Percentiles rank a stretch among this genome's conserved stretches.
Evolutionary conservation across 2,329 filamentous ascomycete genomes (phyloP).

Genomic region (Neonectria sp.): DNA sequence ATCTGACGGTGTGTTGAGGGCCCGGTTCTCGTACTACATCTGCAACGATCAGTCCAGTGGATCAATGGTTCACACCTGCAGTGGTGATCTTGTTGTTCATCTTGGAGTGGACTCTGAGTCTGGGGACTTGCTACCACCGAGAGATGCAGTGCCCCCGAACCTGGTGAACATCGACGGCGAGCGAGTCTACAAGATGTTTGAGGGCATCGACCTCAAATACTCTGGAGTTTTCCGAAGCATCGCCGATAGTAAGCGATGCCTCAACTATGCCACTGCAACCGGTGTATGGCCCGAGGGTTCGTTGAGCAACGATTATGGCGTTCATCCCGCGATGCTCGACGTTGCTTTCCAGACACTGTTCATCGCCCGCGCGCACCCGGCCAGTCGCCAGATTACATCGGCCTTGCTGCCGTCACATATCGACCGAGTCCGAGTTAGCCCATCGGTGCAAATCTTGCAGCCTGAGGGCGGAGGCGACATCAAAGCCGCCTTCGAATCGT

Average conservation of each 20-base stretch:
- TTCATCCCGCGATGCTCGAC: conserved; percentile 28
- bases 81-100: conserved; percentile 27
- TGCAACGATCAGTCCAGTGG: conserved; percentile 24
- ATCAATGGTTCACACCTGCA: conserved; percentile 29
- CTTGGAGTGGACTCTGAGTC: conserved; percentile 6
- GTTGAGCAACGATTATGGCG: conserved; percentile 21
- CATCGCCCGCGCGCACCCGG: conserved; percentile 23
- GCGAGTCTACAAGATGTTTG: conserved; percentile 31
- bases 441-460: conserved; percentile 18
- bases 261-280: conserved; percentile 25
- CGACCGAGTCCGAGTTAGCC: conserved; percentile 24
- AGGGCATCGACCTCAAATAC: conserved; percentile 30
- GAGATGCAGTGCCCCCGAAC: conserved; percentile 15
- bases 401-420: conserved; percentile 27
- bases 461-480: conserved; percentile 19
- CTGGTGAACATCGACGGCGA: conserved; percentile 24
- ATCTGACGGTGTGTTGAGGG: conserved; percentile 19
- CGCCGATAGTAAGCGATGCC: conserved; percentile 18
- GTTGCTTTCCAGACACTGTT: conserved; percentile 28
- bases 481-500: conserved; percentile 25
- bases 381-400: conserved; percentile 20
- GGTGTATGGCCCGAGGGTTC: conserved; percentile 25
- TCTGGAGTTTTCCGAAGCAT: conserved; percentile 29
- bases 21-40: conserved; percentile 31
- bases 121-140: conserved; percentile 22